Conservation (phyloP, 768 basidiomycete species). For the Suillus variegatus region DNA sequence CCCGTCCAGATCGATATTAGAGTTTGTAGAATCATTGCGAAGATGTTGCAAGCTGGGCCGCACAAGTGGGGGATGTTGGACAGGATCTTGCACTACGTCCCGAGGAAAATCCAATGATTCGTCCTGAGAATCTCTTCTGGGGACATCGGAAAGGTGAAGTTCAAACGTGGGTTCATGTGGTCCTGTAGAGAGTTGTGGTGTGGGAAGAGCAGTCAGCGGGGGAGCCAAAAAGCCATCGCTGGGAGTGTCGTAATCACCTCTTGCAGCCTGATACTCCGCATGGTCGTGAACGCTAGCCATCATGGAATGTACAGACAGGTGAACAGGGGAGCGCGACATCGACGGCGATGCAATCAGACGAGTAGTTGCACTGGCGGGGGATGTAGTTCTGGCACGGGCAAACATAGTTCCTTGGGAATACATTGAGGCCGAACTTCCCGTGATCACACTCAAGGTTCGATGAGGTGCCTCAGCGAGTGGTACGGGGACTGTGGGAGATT, state of each 20-base stretch:
- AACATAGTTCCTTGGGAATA: slow-evolving; percentile 13
- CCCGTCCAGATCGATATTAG: slow-evolving; percentile 16
- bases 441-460: not conserved
- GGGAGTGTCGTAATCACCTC: not conserved
- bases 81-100: not conserved
- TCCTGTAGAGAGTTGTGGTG: slow-evolving; percentile 6
- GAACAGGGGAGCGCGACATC: not conserved
- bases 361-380: not conserved
- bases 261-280: not conserved
- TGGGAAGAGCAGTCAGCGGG: slow-evolving; percentile 11
- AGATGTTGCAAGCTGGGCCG: slow-evolving; percentile 7
- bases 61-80: not conserved
- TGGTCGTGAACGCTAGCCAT: slow-evolving; percentile 9
- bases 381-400: not conserved
- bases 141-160: slow-evolving; percentile 11
- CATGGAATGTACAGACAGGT: slow-evolving; percentile 9
- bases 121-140: slow-evolving; percentile 1
- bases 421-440: slow-evolving; percentile 7
- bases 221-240: slow-evolving; percentile 7
- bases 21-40: slow-evolving; percentile 12
- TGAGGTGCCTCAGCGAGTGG: not conserved
- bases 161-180: slow-evolving; percentile 9
- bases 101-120: slow-evolving; percentile 9
- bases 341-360: not conserved
- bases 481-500: not conserved